Evolutionary conservation across 1,284 basidiomycete species (phyloP).

Genomic region (Moesziomyces sp.): DNA sequence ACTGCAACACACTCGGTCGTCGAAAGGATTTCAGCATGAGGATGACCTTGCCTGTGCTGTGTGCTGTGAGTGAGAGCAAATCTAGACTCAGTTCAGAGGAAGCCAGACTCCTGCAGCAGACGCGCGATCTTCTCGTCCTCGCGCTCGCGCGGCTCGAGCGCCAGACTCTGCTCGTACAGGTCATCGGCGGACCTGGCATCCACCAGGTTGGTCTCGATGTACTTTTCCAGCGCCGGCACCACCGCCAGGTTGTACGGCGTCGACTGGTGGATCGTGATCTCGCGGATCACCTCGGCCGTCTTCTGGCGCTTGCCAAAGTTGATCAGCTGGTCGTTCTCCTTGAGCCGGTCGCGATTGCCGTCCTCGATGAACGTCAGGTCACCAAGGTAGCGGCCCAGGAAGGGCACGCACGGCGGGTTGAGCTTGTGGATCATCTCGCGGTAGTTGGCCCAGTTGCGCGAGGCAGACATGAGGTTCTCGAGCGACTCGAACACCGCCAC

Average conservation of each 20-base stretch:
- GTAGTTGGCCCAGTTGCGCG: slow-evolving; percentile 93
- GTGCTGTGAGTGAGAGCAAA: neutral
- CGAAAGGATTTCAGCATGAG: no score
- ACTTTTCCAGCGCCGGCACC: slow-evolving; percentile 78
- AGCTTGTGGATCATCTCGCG: slow-evolving; percentile 84
- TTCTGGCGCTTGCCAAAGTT: slow-evolving; percentile 96
- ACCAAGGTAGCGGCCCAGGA: slow-evolving; percentile 96
- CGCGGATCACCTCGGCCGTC: slow-evolving; percentile 91
- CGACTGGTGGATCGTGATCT: slow-evolving; percentile 95
- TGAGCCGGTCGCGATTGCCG: slow-evolving; percentile 88
- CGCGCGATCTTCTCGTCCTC: slow-evolving; percentile 85
- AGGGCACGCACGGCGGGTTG: slow-evolving; percentile 94
- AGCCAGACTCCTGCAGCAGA: slow-evolving; percentile 86
- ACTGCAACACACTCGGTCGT: neutral
- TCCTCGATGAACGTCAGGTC: slow-evolving; percentile 97
- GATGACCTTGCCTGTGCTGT: neutral
- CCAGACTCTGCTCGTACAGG: slow-evolving; percentile 81
- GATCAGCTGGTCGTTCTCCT: slow-evolving; percentile 75
- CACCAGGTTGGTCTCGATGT: slow-evolving; percentile 80
- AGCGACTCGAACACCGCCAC: slow-evolving; percentile 72
- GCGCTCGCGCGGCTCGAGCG: slow-evolving; percentile 88
- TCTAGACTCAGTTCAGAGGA: slow-evolving; percentile 71
- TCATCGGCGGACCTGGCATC: slow-evolving; percentile 59
- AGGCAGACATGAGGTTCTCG: slow-evolving; percentile 85
- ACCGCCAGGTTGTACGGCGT: slow-evolving; percentile 81